Conservation (phyloP, 257 asterid genomes). For the Jacaranda copaia region DNA sequence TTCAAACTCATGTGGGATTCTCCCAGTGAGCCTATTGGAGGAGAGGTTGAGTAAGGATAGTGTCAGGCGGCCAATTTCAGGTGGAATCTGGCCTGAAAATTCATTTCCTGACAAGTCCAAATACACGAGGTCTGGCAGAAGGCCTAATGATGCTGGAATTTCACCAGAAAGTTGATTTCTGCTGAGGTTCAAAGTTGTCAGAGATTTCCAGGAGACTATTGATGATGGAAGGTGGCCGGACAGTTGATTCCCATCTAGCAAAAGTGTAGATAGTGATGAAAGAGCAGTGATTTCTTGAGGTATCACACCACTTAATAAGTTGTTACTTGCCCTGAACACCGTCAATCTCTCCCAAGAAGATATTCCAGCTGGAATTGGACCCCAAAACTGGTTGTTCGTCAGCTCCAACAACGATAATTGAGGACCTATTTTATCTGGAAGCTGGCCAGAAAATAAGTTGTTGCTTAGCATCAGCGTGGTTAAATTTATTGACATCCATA, state of each 20-base stretch:
- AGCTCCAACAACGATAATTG: constrained; percentile 54
- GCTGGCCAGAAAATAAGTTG: constrained; percentile 70
- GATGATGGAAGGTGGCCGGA: constrained; percentile 68
- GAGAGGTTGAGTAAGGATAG: constrained; percentile 63
- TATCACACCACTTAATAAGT: constrained; percentile 58
- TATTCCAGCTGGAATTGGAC: constrained; percentile 64
- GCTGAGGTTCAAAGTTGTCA: constrained; percentile 56
- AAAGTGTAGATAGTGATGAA: constrained; percentile 42
- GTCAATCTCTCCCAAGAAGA: constrained; percentile 60
- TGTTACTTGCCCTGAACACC: constrained; percentile 68
- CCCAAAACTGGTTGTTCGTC: constrained; percentile 67
- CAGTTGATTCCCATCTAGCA: constrained; percentile 67
- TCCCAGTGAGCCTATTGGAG: constrained; percentile 70
- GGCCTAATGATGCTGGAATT: constrained; percentile 67
- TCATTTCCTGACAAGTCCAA: constrained; percentile 77
- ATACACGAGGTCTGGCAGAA: constrained; percentile 50
- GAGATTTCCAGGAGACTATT: constrained; percentile 70
- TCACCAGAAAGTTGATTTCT: constrained; percentile 71
- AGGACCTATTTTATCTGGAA: constrained; percentile 54
- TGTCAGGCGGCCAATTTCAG: constrained; percentile 49
- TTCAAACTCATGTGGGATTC: constrained; percentile 63
- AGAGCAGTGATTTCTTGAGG: constrained; percentile 75
- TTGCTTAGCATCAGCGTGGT: constrained; percentile 43
- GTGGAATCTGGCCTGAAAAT: constrained; percentile 76
- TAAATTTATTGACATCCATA: constrained; percentile 60